Conservation (phyloP, 1,284 basidiomycete genomes). For the Fomitopsis pinicola region DNA sequence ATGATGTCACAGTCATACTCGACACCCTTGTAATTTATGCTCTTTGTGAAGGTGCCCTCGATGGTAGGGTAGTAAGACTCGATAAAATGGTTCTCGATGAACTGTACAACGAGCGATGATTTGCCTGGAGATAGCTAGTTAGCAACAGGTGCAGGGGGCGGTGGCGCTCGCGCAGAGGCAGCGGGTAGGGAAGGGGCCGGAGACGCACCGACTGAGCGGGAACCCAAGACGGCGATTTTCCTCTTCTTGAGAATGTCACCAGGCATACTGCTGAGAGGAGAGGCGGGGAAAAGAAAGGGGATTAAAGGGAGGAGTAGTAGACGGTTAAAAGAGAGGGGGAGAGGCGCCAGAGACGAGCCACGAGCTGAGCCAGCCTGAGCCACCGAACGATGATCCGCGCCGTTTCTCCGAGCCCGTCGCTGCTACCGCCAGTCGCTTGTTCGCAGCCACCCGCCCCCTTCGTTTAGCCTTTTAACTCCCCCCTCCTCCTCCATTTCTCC, state of each 20-base stretch:
- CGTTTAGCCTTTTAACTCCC: constrained; percentile 6
- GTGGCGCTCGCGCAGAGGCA: constrained; percentile 3
- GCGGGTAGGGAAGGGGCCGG: constrained; percentile 13
- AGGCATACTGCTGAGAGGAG: constrained; percentile 33
- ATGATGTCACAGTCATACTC: constrained; percentile 97
- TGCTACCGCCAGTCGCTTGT: background rate
- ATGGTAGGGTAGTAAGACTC: constrained; percentile 95
- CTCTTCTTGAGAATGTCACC: constrained; percentile 73
- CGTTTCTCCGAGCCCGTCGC: constrained; percentile 11
- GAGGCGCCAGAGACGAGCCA: background rate
- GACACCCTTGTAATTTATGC: constrained; percentile 76
- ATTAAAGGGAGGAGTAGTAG: constrained; percentile 13
- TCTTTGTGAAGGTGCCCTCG: constrained; percentile 86
- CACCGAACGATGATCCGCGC: constrained; percentile 9
- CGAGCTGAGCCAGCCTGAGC: constrained; percentile 2
- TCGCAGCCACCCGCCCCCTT: background rate
- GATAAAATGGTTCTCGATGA: constrained; percentile 66
- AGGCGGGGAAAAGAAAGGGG: constrained; percentile 11
- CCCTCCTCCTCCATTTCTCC: background rate
- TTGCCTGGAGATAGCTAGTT: constrained; percentile 49
- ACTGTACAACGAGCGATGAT: constrained; percentile 74
- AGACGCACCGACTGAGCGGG: constrained; percentile 72
- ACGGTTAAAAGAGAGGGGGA: background rate
- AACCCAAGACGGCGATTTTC: constrained; percentile 80
- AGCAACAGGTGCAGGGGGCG: constrained; percentile 8